Base-by-base conservation (phyloP, 257 asterid species). In the Ophiorrhiza pumila region DNA sequence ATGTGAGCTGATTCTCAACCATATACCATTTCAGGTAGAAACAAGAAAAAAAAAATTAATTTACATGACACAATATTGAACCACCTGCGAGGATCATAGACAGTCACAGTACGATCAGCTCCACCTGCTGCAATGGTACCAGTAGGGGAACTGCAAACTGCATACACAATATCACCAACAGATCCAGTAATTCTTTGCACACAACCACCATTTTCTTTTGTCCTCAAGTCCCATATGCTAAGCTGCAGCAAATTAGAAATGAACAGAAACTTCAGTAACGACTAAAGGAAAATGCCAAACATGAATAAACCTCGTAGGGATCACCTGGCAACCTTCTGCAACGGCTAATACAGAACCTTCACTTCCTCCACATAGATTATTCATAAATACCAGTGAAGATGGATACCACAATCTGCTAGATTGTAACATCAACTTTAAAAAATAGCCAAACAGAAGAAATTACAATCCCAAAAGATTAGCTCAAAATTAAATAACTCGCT, bases 301-400 rank as follows among this genome's bases (percentile, higher is more conserved):
- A 74, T 56, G 13, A 37, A 35, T 74, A 66, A 69, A 17, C 25
- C 55, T 57, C 34, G 60, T 43, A 73, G 18, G 18, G 49, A 71
- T 34, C 58, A 91, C 98, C 97, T 88, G 97, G 78, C 93, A 90
- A 82, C 99, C 99, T 88, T 94, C 99, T 49, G 97, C 82, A 52
- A 89, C 50, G 65, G 93, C 95, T 71, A 90, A 76, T 74, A 86
- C 64, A 39, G 99, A 87, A 78, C 77, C 80, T 61, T 82, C 89
- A 68, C 83, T 74, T 68, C 84, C 96, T 67, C 86, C 75, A 63
- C 39, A 63, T 29, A 78, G 76, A 63, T 77, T 80, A 63, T 82
- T 84, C 91, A 91, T 83, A 76, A 88, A 91, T 65, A 50, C 73
- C 59, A 94, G 58, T 25, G 97, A 91, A 65, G 94, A 81, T 13